phyloP scores from a whole-genome alignment of 768 basidiomycete species.

The Leccinum obscurum region DNA sequence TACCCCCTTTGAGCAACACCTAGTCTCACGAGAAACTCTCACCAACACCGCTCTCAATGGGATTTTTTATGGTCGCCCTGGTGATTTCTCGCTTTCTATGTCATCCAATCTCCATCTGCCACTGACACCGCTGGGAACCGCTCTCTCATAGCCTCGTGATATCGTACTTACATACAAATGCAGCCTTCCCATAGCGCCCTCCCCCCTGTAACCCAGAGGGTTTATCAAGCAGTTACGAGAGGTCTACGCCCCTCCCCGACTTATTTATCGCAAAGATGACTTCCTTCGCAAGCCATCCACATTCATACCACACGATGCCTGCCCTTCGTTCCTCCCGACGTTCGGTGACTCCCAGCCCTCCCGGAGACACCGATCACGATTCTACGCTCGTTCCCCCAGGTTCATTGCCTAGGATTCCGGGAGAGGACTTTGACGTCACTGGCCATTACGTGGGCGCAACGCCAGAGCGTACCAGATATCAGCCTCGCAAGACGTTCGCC shows the following conservation, averaged over 20 bases:
- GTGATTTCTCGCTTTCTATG: slow-evolving; percentile 21
- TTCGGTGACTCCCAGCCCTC: slow-evolving; percentile 34
- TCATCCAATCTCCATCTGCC: neutral
- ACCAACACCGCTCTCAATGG: too few species aligned
- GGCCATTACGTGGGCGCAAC: neutral
- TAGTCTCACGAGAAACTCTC: too few species aligned
- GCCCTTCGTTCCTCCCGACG: slow-evolving; percentile 37
- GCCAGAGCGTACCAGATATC: slow-evolving; percentile 21
- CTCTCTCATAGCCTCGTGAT: slow-evolving; percentile 22
- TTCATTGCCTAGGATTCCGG: neutral
- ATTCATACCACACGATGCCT: slow-evolving; percentile 22
- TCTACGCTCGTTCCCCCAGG: neutral
- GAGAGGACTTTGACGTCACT: slow-evolving; percentile 17
- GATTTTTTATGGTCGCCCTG: slow-evolving; percentile 24
- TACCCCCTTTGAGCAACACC: too few species aligned
- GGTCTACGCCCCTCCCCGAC: neutral
- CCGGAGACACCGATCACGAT: slow-evolving; percentile 37
- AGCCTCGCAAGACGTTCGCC: slow-evolving; percentile 47
- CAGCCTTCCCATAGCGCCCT: neutral
- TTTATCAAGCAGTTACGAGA: neutral
- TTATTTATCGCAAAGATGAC: slow-evolving; percentile 35
- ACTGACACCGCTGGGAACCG: slow-evolving; percentile 21
- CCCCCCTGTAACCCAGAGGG: neutral
- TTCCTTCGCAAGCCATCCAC: slow-evolving; percentile 41
- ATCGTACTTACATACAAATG: neutral